A percentile compares a stretch with the other conserved stretches of the same genome.
phyloP scores from a whole-genome alignment of 1,284 basidiomycete genomes.

The Pyrrhoderma lamaoense region DNA sequence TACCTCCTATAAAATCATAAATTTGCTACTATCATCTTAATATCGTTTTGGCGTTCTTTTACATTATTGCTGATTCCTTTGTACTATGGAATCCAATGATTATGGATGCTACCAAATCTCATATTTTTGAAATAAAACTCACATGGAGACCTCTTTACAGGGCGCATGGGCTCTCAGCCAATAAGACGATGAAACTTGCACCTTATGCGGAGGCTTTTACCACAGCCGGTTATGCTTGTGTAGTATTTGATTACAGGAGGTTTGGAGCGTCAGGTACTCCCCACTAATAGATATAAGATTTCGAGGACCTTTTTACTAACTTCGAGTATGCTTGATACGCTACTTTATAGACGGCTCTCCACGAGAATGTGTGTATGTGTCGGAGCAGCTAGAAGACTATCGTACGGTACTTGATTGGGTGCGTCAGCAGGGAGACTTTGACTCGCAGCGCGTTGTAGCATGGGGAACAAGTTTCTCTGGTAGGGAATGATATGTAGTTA shows the following conservation, averaged over 20 bases:
- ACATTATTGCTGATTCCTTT: no score
- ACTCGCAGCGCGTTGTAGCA: slow-evolving; percentile 28
- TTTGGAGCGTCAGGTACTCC: slow-evolving; percentile 33
- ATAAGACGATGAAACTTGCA: slow-evolving; percentile 29
- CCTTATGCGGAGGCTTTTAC: slow-evolving; percentile 31
- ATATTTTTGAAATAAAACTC: no score
- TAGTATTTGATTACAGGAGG: slow-evolving; percentile 35
- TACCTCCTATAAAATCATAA: no score
- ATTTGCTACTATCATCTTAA: no score
- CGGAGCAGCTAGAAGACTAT: slow-evolving; percentile 36
- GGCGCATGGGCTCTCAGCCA: slow-evolving; percentile 31
- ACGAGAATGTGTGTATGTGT: slow-evolving; percentile 27
- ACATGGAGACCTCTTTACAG: no score
- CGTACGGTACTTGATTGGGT: slow-evolving; percentile 31
- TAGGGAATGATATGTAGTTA: slow-evolving; percentile 5
- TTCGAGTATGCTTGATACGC: no score
- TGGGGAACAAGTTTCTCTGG: slow-evolving; percentile 33
- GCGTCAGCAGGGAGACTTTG: slow-evolving; percentile 28
- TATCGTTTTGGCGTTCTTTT: no score
- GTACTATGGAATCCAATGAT: no score
- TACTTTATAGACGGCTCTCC: slow-evolving; percentile 30
- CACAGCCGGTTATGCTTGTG: slow-evolving; percentile 28
- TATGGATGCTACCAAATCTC: no score
- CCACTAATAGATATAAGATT: background rate
- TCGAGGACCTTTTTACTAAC: background rate